Conservation (phyloP, 306 rosid species). For the Sechiopsis laciniata region DNA sequence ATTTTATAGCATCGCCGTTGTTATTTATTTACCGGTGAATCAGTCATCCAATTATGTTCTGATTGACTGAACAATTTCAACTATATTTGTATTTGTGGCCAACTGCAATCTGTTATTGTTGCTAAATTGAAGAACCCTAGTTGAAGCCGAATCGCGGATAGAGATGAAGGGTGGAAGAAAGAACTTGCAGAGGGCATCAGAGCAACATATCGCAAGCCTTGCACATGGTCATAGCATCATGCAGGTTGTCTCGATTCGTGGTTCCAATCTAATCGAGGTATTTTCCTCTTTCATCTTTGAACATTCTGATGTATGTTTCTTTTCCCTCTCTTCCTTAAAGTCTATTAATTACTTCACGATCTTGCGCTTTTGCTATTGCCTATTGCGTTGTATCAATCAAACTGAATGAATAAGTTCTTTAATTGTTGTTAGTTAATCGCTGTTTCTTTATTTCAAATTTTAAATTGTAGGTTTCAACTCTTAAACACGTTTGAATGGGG, state of each 20-base stretch:
- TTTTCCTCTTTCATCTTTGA: neutral
- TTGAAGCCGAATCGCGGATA: neutral
- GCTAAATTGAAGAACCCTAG: neutral
- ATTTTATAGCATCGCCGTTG: neutral
- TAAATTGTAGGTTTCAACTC: neutral
- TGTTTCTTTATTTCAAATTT: neutral
- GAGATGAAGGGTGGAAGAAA: constrained; percentile 85
- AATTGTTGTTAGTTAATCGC: neutral
- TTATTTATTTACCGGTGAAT: neutral
- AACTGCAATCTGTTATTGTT: neutral
- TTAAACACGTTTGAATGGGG: neutral
- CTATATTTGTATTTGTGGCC: neutral
- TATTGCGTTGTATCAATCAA: neutral
- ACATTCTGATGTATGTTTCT: neutral
- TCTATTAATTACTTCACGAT: neutral
- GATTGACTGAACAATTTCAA: neutral
- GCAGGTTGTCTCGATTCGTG: constrained; percentile 76
- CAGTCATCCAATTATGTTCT: neutral
- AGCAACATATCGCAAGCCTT: constrained; percentile 41
- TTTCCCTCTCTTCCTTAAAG: neutral
- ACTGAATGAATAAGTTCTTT: neutral
- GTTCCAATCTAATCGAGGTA: constrained; percentile 83
- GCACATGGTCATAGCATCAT: constrained; percentile 52
- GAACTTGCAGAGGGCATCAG: constrained; percentile 67
- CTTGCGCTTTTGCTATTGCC: too few relatives aligned